Evolutionary conservation across 306 rosid genomes (phyloP), one percentile per base, ranked within the genome.

Genomic region (Vigna mungo): DNA sequence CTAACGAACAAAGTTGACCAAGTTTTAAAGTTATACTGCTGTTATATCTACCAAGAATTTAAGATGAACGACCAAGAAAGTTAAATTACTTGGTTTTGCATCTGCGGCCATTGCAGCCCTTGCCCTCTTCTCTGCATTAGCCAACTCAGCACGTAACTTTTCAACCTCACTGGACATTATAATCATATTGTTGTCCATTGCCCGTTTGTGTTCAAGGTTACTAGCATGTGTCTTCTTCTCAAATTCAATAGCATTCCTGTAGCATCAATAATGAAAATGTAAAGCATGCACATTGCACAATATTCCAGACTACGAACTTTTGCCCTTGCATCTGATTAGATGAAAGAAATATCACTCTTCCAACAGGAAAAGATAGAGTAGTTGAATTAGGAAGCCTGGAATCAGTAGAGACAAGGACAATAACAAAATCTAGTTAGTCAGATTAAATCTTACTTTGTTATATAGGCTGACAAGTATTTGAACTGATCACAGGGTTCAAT

Each of bases 221-320:
- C 71, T 82, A 66, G 84, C 82, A 36, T 85, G 78, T 13, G 90
- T 90, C 78, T 85, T 86, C 90, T 87, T 92, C 84, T 95, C 97
- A 16, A 55, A 81, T 21, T 95, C 96, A 81, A 95, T 86, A 65
- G 97, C 97, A 83, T 80, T 89, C 93, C 98, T 95, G 81, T n/a
- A 83, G 60, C 75, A 83, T 39, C 56, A 56, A 16, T 16, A 52
- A 80, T 32, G 53, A 9, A 52, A 80, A 25, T 48, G 70, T 18
- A 70, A 78, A 69, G 36, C 43, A 70, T 16, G 55, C 10, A 23
- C 16, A 47, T 43, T 16, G 60, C 3, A 23, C 13, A 30, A 62
- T 60, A 51, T 16, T 49, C n/a, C 65, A 74, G 18, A 78, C 30
- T 47, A 16, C 9, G 65, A 27, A 14, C 14, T 56, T 62, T 66